Conservation (phyloP, 2,329 filamentous ascomycete species). For the Aureobasidium lini region DNA sequence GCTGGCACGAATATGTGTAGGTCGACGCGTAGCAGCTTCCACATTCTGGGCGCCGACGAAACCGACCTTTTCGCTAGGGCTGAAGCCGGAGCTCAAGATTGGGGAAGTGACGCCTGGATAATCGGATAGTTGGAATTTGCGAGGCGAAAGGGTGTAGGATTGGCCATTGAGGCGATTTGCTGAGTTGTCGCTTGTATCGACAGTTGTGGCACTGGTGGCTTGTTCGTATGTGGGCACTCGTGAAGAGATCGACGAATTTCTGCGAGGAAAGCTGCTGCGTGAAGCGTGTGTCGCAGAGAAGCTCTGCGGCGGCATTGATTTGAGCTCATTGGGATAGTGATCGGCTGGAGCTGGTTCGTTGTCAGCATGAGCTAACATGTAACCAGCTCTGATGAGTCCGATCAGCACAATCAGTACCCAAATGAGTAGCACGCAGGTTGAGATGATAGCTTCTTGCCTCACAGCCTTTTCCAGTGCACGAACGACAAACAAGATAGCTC, state of each 20-base stretch:
- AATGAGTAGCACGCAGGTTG: constrained; percentile 62
- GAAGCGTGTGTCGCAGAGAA: constrained; percentile 9
- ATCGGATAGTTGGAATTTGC: constrained; percentile 37
- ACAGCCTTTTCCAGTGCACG: constrained; percentile 61
- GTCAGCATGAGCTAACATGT: constrained; percentile 50
- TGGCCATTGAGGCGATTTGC: constrained; percentile 37
- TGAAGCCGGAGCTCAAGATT: constrained; percentile 24
- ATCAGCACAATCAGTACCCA: constrained; percentile 72
- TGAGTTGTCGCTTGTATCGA: constrained; percentile 24
- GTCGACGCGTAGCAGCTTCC: constrained; percentile 34
- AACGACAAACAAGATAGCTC: constrained; percentile 64
- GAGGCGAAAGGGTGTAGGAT: constrained; percentile 39
- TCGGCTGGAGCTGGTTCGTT: constrained; percentile 7
- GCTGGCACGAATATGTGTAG: constrained; percentile 36
- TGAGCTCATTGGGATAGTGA: constrained; percentile 16
- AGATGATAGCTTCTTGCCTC: constrained; percentile 71
- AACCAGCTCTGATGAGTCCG: constrained; percentile 60
- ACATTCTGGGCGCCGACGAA: constrained; percentile 36
- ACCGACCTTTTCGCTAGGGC: constrained; percentile 34
- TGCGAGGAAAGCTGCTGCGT: constrained; percentile 6
- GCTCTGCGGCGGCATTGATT: constrained; percentile 9
- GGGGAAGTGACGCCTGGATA: constrained; percentile 25
- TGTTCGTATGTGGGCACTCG: constrained; percentile 33
- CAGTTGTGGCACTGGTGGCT: constrained; percentile 29
- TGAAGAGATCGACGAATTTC: constrained; percentile 2